Evolutionary conservation across 805 yeast species (phyloP).

Genomic region (Candida takata): DNA sequence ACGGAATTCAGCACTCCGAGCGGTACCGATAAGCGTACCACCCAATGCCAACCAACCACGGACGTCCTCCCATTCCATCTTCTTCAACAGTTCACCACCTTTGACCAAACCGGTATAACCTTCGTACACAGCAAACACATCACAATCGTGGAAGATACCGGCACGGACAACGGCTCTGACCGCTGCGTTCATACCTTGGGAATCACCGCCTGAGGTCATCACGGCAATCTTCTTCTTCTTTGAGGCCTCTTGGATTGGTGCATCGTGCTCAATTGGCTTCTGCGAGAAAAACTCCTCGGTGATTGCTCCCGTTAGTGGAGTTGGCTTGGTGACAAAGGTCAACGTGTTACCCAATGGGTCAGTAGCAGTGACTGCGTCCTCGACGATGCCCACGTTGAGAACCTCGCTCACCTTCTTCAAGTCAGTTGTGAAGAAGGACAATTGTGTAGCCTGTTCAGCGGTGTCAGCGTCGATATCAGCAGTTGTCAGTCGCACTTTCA

Average conservation of each 20-base stretch:
- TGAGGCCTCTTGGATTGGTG: neutral
- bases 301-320: slow-evolving; percentile 12
- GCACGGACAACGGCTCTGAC: slow-evolving; percentile 94
- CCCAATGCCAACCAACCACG: slow-evolving; percentile 90
- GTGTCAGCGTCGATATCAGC: slow-evolving; percentile 20
- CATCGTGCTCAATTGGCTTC: slow-evolving; percentile 1
- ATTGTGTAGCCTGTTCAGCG: slow-evolving; percentile 27
- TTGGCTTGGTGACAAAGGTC: slow-evolving; percentile 26
- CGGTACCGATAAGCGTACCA: slow-evolving; percentile 96
- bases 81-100: slow-evolving; percentile 74
- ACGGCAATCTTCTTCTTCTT: slow-evolving; percentile 63
- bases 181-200: slow-evolving; percentile 97
- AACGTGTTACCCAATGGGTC: slow-evolving; percentile 65
- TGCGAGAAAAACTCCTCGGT: slow-evolving; percentile 14
- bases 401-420: slow-evolving; percentile 23
- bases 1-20: slow-evolving; percentile 79
- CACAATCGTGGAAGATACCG: slow-evolving; percentile 82
- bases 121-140: slow-evolving; percentile 85
- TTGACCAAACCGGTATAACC: slow-evolving; percentile 90
- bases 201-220: slow-evolving; percentile 98
- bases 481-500: slow-evolving; percentile 37
- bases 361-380: slow-evolving; percentile 23
- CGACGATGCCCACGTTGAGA: slow-evolving; percentile 12
- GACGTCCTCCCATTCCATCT: slow-evolving; percentile 90
- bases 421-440: slow-evolving; percentile 37